Percentiles rank a stretch among this genome's conserved stretches.
These are phyloP conservation scores for Capsicum baccatum DNA, from an alignment of 257 asterid genomes.

Conservation along the genomic window DNA sequence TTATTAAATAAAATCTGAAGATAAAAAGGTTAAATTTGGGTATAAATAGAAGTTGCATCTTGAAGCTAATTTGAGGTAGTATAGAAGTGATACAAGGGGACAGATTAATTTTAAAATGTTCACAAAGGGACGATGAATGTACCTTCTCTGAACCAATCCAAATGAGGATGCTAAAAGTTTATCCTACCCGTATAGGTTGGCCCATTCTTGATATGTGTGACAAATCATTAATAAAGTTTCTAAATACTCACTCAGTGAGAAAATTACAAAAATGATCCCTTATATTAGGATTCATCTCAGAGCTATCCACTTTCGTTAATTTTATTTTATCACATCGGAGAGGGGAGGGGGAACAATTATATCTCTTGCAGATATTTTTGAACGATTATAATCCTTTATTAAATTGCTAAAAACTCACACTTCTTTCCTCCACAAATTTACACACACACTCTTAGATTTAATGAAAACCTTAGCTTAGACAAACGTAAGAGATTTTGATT, in stretches of 20 bases:
- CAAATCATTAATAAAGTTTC: background rate
- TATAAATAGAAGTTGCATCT: background rate
- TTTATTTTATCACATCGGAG: background rate
- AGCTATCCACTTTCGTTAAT: background rate
- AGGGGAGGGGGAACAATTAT: no score
- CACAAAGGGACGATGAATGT: background rate
- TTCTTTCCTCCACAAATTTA: no score
- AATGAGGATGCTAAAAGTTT: conserved; percentile 11
- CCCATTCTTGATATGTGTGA: background rate
- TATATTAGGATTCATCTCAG: background rate
- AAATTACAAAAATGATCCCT: background rate
- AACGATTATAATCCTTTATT: no score
- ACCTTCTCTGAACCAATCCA: background rate
- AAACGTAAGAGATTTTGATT: no score
- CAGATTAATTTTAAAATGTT: background rate
- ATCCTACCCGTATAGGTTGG: conserved; percentile 12
- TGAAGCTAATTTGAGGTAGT: background rate
- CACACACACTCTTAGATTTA: no score
- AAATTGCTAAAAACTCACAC: no score
- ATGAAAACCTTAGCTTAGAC: no score
- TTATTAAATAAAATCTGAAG: no score
- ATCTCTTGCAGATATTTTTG: no score
- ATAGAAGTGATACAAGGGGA: background rate
- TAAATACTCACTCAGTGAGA: background rate
- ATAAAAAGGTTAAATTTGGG: background rate